These are phyloP conservation scores for Parsonsia alboflavescens DNA, from an alignment of 257 asterid genomes.

Conservation along the genomic window DNA sequence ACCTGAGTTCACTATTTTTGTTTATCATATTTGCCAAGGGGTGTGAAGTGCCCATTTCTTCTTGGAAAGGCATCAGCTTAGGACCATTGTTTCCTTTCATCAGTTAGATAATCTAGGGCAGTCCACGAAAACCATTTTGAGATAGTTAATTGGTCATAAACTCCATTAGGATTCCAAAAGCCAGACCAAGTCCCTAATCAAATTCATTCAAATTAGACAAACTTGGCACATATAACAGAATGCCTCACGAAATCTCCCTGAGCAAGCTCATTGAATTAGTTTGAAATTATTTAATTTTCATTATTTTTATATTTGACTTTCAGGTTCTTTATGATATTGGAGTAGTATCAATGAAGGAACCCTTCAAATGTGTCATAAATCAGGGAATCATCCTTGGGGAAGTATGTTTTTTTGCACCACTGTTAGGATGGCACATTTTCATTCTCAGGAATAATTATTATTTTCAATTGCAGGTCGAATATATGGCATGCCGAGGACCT, in stretches of 20 bases:
- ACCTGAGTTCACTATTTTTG: background rate
- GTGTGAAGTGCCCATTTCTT: background rate
- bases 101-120: background rate
- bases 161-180: background rate
- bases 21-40: background rate
- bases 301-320: conserved; percentile 12
- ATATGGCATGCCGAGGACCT: conserved; percentile 58
- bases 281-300: background rate
- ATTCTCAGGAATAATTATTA: conserved; percentile 21
- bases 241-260: background rate
- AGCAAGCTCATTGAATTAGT: background rate
- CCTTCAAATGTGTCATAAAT: conserved; percentile 95
- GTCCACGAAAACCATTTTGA: background rate
- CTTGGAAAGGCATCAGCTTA: background rate
- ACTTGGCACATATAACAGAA: background rate
- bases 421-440: conserved; percentile 15
- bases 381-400: conserved; percentile 99
- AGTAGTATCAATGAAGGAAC: conserved; percentile 82
- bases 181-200: background rate
- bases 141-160: background rate
- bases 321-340: conserved; percentile 98
- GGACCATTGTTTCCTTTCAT: background rate
- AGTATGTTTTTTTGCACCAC: conserved; percentile 46
- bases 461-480: conserved; percentile 75
- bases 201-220: background rate